A percentile compares a stretch with the other conserved stretches of the same genome.
Evolutionary conservation across 2,329 filamentous ascomycete genomes (phyloP).

Genomic region (Arthrobotrys pseudoclavata): DNA sequence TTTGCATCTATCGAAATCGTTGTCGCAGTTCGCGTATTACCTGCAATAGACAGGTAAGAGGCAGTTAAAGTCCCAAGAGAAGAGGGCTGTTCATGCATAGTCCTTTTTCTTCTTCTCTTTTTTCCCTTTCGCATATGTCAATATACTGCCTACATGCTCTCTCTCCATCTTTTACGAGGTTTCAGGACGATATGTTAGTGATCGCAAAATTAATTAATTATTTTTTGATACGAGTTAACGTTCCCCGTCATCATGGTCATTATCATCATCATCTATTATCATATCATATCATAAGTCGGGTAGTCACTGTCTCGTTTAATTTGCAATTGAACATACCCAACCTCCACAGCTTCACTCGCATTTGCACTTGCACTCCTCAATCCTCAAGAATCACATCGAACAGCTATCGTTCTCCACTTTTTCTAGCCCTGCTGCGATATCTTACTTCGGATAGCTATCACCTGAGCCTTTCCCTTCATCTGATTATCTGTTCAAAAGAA

Average conservation of each 20-base stretch:
- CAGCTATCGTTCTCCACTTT: constrained; percentile 23
- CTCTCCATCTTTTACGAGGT: constrained; percentile 30
- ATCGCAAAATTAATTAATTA: constrained; percentile 38
- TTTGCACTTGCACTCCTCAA: too few species aligned
- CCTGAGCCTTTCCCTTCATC: constrained; percentile 17
- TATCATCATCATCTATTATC: constrained; percentile 24
- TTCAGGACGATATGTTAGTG: constrained; percentile 1
- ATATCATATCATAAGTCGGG: neutral
- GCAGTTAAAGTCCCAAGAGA: constrained; percentile 8
- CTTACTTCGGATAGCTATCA: constrained; percentile 11
- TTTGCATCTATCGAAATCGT: constrained; percentile 41
- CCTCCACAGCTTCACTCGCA: neutral
- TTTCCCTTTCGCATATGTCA: constrained; percentile 5
- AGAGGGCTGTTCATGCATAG: constrained; percentile 27
- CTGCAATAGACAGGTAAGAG: constrained; percentile 47
- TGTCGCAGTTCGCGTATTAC: constrained; percentile 51
- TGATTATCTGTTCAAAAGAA: constrained; percentile 32
- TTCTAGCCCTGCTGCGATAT: constrained; percentile 18
- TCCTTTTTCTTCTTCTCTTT: neutral
- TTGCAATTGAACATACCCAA: neutral
- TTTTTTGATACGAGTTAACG: constrained; percentile 15
- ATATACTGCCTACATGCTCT: neutral
- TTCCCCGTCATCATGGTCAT: neutral
- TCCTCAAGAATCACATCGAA: constrained; percentile 2
- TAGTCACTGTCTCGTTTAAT: too few species aligned